Evolutionary conservation across 1,284 basidiomycete genomes (phyloP).

Genomic region (Peniophora sp.): DNA sequence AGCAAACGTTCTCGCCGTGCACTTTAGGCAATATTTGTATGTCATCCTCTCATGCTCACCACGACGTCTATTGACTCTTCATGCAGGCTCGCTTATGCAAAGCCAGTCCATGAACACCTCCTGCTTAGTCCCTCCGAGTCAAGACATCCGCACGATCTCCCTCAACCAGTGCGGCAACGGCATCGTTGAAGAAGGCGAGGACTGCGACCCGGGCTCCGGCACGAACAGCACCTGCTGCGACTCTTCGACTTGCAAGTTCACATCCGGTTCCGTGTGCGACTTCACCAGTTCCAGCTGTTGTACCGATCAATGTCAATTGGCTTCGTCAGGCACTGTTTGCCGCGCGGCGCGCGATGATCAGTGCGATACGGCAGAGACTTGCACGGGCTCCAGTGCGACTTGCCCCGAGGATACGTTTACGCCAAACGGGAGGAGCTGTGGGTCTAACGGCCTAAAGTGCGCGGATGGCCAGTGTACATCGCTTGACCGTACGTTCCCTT

Average conservation of each 20-base stretch:
- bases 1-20: constrained; percentile 73
- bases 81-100: constrained; percentile 53
- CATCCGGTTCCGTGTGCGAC: constrained; percentile 68
- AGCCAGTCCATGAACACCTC: constrained; percentile 41
- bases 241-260: constrained; percentile 73
- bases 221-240: constrained; percentile 71
- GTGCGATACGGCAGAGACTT: constrained; percentile 79
- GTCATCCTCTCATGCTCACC: constrained; percentile 17
- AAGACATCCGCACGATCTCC: constrained; percentile 38
- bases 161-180: constrained; percentile 77
- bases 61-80: not conserved
- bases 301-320: constrained; percentile 61
- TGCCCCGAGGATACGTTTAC: constrained; percentile 69
- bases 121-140: constrained; percentile 56
- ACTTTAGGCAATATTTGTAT: constrained; percentile 82
- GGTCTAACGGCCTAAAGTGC: constrained; percentile 59
- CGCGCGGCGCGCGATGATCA: constrained; percentile 56
- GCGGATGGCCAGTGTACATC: constrained; percentile 82
- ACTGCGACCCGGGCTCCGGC: constrained; percentile 79
- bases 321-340: constrained; percentile 62
- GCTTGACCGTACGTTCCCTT: constrained; percentile 44
- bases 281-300: constrained; percentile 77
- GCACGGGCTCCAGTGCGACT: constrained; percentile 64
- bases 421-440: constrained; percentile 68
- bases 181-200: constrained; percentile 71